Base-by-base conservation (phyloP, 2,329 filamentous ascomycete species). In the Fonsecaea pedrosoi region DNA sequence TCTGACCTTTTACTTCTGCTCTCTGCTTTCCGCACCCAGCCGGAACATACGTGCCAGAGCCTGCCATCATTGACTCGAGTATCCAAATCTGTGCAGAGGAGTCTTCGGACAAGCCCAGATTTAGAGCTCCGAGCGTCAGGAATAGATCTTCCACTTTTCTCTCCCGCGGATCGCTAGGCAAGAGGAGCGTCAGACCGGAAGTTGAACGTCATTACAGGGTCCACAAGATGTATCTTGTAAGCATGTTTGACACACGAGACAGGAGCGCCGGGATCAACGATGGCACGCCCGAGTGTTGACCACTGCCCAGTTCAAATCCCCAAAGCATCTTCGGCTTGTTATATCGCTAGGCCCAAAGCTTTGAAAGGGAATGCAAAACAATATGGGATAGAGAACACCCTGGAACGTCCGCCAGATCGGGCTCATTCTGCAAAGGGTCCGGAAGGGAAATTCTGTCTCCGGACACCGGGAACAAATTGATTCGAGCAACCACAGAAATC, bases 401-500 rank as follows among this genome's bases (percentile, higher is more conserved):
- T 50, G 45, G 45, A 50, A 50, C 10, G 13, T 13, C 45, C 15
- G 4, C 13, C 45, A 50, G 25, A 50, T 12, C 45, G 45, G 45
- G 45, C 7, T 50, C 45, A 50, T 50, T n/a, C n/a, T 50, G 45
- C n/a, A 50, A 50, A 15, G 45, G 45, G 10, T 50, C 13, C 10
- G 15, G n/a, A 15, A 30, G 45, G 45, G 9, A n/a, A 50, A 18
- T 50, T 9, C 10, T 10, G 45, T 21, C 10, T 50, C 45, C 45
- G 45, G 45, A 50, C 45, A n/a, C 45, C 45, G 45, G 45, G 21
- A 50, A 50, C 45, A 50, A 50, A 50, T 50, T 50, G 45, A 50
- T 50, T 50, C n/a, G 45, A 50, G 45, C 45, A 50, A 50, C 45
- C 4, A 50, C 45, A 15, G 45, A 50, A 50, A 50, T 50, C 45